Evolutionary conservation across 257 asterid genomes (phyloP), one percentile per base, ranked within the genome.

Genomic region (Leonotis leonurus): DNA sequence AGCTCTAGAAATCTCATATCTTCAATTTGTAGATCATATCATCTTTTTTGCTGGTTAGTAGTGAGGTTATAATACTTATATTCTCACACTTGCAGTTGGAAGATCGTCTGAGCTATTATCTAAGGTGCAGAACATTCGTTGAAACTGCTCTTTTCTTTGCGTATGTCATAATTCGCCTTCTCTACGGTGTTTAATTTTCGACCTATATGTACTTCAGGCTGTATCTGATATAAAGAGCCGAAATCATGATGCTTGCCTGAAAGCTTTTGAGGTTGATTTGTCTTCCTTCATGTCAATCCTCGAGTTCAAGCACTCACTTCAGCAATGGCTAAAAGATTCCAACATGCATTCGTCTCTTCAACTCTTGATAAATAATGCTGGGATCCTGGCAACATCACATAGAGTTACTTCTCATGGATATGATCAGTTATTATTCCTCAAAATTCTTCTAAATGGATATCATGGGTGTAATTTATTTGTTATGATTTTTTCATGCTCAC

Each of bases 281-380:
- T 75, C 88, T 59, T 84, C 93, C 56, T 80, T 84, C 70, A 36
- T 75, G 70, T 88, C 98, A n/a, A 83, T 91, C 75, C 58, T 81
- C 58, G 76, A 79, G 76, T 88, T 91, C 77, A 78, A 80, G 60
- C 54, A 18, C 81, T 81, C 89, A 52, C 89, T 91, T 74, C 75
- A 79, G 76, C 86, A 80, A 60, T 91, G 98, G 98, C 77, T 84
- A 17, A 30, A 44, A 65, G 97, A 86, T 70, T 85, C 90, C 40
- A 67, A 78, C 68, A 57, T 86, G 82, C 93, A 91, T 75, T 56
- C 75, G 45, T 91, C 97, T 58, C 60, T 88, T 75, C 98, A 91
- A 64, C 76, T 91, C 64, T 77, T 91, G 69, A 81, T 91, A 78
- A 91, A 91, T 80, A 86, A 91, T 76, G 97, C 95, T 62, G 98